Conservation (phyloP, 169 alveolate species). For the Blepharisma undulans region DNA sequence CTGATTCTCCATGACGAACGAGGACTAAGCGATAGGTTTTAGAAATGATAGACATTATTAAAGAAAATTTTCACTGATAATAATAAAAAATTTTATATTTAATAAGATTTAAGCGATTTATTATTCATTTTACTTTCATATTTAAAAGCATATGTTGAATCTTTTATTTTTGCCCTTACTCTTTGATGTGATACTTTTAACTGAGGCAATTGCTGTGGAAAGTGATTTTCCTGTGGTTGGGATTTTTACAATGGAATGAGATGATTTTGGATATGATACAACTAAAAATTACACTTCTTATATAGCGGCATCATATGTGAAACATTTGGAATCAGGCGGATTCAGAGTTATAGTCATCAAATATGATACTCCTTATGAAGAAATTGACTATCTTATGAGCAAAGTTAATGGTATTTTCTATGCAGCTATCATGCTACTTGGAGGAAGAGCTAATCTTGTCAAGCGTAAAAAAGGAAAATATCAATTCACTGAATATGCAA, state of each 20-base stretch:
- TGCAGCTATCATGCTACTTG: constrained; percentile 45
- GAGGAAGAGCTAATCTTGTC: constrained; percentile 54
- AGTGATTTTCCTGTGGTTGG: neutral
- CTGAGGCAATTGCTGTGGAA: neutral
- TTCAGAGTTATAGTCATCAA: constrained; percentile 67
- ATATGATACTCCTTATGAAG: constrained; percentile 39
- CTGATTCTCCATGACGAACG: constrained; percentile 94
- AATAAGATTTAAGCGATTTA: too few relatives aligned
- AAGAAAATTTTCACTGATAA: neutral
- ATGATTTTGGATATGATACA: neutral
- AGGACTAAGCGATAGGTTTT: constrained; percentile 22
- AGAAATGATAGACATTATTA: neutral
- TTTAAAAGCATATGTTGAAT: neutral
- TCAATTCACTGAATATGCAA: neutral
- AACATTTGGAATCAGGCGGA: constrained; percentile 65
- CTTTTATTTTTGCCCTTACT: neutral
- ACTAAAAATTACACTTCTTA: constrained; percentile 33
- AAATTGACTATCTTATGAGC: constrained; percentile 28
- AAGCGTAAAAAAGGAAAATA: neutral
- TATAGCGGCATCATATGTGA: constrained; percentile 71
- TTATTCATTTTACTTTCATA: neutral
- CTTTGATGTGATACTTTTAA: neutral
- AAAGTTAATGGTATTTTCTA: constrained; percentile 57
- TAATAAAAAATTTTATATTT: too few relatives aligned
- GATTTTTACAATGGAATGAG: neutral